Evolutionary conservation across 768 basidiomycete genomes (phyloP), one percentile per base, ranked within the genome.

Genomic region (Vararia minispora): DNA sequence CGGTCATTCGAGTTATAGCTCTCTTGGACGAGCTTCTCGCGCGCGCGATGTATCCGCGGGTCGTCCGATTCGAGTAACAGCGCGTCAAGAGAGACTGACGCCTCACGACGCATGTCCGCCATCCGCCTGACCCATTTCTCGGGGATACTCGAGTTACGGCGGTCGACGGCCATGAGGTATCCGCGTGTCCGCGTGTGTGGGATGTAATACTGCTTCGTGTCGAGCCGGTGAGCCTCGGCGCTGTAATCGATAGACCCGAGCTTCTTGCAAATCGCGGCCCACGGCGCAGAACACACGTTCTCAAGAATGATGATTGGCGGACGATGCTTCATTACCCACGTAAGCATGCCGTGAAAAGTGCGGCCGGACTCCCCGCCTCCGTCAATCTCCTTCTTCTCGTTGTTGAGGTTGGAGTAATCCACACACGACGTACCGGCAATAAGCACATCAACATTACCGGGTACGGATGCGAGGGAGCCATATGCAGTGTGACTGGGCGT

Each of bases 401-500:
- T 90, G 57, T 97, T 97, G 41, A 97, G 71, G 52, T 82, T 88
- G n/a, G 92, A 95, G 49, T 94, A 95, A 54, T 95, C 92, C 46
- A 95, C 91, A 45, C 92, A 97, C 16, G 90, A 94, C 1, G 92
- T 97, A 22, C 92, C 92, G 3, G 92, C 92, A 41, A 97, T 72
- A 21, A 94, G 69, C 39, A 95, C 65, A 56, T 95, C 91, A 21
- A 88, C 86, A 45, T 92, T 77, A 10, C 88, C 89, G 0, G 92
- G 92, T 3, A 97, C 90, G 23, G 75, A 66, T 3, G 74, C 86
- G 25, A 83, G 62, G 10, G 88, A 75, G 3, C 92, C 92, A 55
- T 97, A 97, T 0, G 91, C 92, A 0, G 91, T 97, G 40, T 87
- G 79, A 16, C 91, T 94, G 37, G 24, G 12, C 11, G 13, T 17